phyloP scores from a whole-genome alignment of 345 rosid genomes.

The Linum usitatissimum region DNA sequence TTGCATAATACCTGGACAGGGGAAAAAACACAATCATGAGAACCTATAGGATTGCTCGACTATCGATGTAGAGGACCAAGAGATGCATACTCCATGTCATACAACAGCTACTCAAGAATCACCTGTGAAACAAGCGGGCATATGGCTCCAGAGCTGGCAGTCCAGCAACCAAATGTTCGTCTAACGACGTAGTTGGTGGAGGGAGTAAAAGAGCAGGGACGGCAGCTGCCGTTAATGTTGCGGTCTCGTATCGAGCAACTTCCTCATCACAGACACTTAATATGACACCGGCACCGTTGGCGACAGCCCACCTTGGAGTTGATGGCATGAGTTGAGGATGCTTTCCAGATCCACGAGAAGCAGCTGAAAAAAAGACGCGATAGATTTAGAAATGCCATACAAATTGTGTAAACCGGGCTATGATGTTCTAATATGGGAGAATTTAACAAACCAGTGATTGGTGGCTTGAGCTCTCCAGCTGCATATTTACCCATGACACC shows the following conservation, averaged over 20 bases:
- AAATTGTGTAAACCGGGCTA: background rate
- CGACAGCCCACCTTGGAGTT: conserved; percentile 97
- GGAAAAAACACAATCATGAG: conserved; percentile 12
- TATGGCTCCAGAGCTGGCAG: conserved; percentile 97
- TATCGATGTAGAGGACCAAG: background rate
- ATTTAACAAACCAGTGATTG: conserved; percentile 55
- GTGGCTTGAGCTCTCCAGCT: conserved; percentile 97
- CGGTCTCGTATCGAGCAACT: conserved; percentile 90
- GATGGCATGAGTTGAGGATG: conserved; percentile 94
- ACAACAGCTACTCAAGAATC: conserved; percentile 7
- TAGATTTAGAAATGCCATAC: background rate
- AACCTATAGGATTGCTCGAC: background rate
- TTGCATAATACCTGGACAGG: conserved; percentile 66
- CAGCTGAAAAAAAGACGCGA: conserved; percentile 28
- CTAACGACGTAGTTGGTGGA: conserved; percentile 88
- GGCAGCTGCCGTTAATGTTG: conserved; percentile 87
- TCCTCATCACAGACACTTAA: conserved; percentile 96
- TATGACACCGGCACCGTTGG: conserved; percentile 97
- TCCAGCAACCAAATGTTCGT: conserved; percentile 96
- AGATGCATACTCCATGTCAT: background rate
- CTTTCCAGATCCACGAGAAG: conserved; percentile 92
- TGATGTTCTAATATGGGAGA: background rate
- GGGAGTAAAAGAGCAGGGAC: conserved; percentile 98
- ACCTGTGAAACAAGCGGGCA: conserved; percentile 93
- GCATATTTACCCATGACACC: conserved; percentile 98